Percentiles rank a stretch among this genome's conserved stretches.
These are phyloP conservation scores for Sclerotinia borealis DNA, from an alignment of 2,329 filamentous ascomycete species.

Conservation along the genomic window DNA sequence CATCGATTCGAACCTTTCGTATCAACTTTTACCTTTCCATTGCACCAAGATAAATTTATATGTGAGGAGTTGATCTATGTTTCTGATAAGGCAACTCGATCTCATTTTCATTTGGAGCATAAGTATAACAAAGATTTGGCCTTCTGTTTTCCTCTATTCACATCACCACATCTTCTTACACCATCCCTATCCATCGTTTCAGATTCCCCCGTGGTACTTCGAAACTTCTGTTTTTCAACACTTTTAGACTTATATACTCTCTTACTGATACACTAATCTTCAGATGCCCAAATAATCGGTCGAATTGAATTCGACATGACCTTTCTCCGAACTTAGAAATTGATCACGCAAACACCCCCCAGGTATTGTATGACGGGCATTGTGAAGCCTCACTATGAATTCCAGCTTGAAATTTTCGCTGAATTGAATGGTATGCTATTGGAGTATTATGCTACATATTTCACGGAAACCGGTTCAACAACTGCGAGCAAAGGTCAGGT, in stretches of 20 bases:
- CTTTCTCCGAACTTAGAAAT: slow-evolving; percentile 12
- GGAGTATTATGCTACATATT: slow-evolving; percentile 18
- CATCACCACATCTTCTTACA: neutral
- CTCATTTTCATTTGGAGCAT: slow-evolving; percentile 10
- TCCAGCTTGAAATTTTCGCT: slow-evolving; percentile 17
- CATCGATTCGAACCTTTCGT: slow-evolving; percentile 1
- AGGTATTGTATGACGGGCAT: neutral
- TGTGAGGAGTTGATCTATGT: slow-evolving; percentile 21
- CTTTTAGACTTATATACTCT: neutral
- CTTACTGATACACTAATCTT: neutral
- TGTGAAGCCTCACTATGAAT: slow-evolving; percentile 11
- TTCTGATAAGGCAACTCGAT: slow-evolving; percentile 12
- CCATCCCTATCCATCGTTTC: neutral
- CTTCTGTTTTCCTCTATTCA: neutral
- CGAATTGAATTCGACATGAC: slow-evolving; percentile 18
- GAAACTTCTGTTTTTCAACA: neutral
- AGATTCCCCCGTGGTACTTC: neutral
- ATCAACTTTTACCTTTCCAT: slow-evolving; percentile 12
- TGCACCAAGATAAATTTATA: neutral
- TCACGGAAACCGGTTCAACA: neutral
- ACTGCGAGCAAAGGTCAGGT: slow-evolving; percentile 10
- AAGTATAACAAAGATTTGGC: slow-evolving; percentile 13
- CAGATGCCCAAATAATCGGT: slow-evolving; percentile 17
- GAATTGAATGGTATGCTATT: slow-evolving; percentile 17
- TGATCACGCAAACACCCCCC: neutral